Evolutionary conservation across 257 asterid species (phyloP), one percentile per base, ranked within the genome.

Genomic region (Fraxinus quadrangulata): DNA sequence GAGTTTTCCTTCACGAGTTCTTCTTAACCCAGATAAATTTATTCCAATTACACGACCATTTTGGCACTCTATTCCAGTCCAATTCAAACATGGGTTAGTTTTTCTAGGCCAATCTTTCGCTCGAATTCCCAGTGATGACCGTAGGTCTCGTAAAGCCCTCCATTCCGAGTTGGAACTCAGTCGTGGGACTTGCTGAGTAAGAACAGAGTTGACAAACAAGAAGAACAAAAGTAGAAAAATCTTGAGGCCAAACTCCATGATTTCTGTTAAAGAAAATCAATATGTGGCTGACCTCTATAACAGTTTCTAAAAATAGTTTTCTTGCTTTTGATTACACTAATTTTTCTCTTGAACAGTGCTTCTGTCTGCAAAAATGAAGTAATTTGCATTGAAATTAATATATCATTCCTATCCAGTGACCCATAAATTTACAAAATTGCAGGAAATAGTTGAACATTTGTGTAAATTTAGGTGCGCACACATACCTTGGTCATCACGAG

Each of bases 21-120:
- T 79, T 72, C 82, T 86, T 67, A 90, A 74, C 21, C 86, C 88
- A 19, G 90, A 84, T n/a, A 92, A 83, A 10, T 75, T 78, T 69
- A 90, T 89, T 61, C 80, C 79, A 31, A 49, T 77, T 11, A 92
- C 89, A 26, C 67, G 85, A 2, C 90, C 97, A 34, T 82, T 76
- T 26, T 6, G 24, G 83, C 97, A 92, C 17, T 72, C 77, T 12
- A 92, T 87, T 16, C 97, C 97, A 0, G 90, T 85, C 97, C 97
- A 92, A 51, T 91, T 88, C 51, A 77, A 56, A 67, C 97, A 92
- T 5, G 94, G 97, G 24, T 89, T 84, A 1, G 78, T 72, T 73
- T 83, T 91, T 42, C 74, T 89, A 5, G 81, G 96, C 97, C 97
- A 91, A 37, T 83, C 67, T 79, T 45, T 82, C 9, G 92, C 94